These are phyloP conservation scores for Plenodomus tracheiphilus DNA, from an alignment of 2,329 filamentous ascomycete species.

Conservation along the genomic window DNA sequence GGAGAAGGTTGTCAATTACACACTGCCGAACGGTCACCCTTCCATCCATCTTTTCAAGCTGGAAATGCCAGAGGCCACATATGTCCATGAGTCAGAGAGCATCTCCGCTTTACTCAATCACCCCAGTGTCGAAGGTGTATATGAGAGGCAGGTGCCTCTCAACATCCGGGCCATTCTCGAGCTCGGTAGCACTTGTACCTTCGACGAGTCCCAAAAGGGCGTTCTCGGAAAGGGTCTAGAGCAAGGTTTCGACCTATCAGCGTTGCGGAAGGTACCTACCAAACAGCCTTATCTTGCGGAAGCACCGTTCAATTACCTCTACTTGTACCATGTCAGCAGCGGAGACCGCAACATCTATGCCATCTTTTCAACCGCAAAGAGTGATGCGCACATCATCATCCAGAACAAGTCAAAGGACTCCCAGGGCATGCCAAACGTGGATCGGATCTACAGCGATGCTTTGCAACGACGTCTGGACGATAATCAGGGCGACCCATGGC, in stretches of 20 bases:
- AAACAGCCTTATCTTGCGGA: conserved; percentile 77
- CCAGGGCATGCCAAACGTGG: conserved; percentile 86
- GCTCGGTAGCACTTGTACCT: conserved; percentile 87
- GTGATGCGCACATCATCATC: conserved; percentile 85
- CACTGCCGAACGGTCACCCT: conserved; percentile 89
- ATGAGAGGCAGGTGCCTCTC: conserved; percentile 89
- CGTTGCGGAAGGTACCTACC: conserved; percentile 68
- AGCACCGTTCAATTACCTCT: conserved; percentile 78
- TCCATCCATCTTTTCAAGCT: conserved; percentile 95
- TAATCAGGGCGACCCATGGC: conserved; percentile 70
- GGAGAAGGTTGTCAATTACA: conserved; percentile 91
- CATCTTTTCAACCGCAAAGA: conserved; percentile 80
- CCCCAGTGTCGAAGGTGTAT: conserved; percentile 93
- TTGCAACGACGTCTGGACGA: conserved; percentile 68
- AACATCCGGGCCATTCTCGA: conserved; percentile 85
- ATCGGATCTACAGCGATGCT: conserved; percentile 82
- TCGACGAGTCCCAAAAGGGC: conserved; percentile 86
- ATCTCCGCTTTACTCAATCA: conserved; percentile 85
- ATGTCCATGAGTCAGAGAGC: conserved; percentile 81
- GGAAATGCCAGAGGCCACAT: conserved; percentile 84
- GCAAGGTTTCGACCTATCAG: conserved; percentile 84
- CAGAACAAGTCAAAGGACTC: conserved; percentile 79
- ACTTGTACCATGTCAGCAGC: conserved; percentile 87
- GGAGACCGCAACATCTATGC: conserved; percentile 93
- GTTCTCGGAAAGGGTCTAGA: conserved; percentile 92